These are phyloP conservation scores for Syncephalastrum contaminatum DNA, from an alignment of 371 early-diverging fungal species.

Conservation along the genomic window DNA sequence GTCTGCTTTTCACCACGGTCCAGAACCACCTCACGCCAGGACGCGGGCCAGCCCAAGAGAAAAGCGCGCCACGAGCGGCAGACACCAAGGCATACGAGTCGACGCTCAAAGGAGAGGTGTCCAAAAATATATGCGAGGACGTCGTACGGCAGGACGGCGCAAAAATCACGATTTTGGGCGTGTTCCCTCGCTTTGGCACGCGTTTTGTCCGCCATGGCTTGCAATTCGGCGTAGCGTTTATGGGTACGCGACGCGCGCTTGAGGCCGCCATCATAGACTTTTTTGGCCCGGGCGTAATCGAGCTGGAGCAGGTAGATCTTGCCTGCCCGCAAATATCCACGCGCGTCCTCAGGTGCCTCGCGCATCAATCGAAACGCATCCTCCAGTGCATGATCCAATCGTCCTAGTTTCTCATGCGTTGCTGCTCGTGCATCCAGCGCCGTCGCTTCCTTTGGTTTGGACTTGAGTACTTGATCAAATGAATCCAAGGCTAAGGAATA, in stretches of 20 bases:
- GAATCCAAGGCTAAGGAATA: too few relatives aligned
- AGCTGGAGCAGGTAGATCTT: conserved; percentile 25
- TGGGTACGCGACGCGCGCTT: conserved; percentile 18
- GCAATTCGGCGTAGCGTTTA: conserved; percentile 18
- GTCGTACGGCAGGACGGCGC: conserved; percentile 33
- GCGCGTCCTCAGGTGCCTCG: conserved; percentile 21
- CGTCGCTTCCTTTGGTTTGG: too few relatives aligned
- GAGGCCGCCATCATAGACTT: conserved; percentile 23
- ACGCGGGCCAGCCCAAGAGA: conserved; percentile 27
- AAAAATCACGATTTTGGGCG: conserved; percentile 15
- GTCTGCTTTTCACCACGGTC: conserved; percentile 13
- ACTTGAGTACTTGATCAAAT: too few relatives aligned
- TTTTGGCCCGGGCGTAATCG: conserved; percentile 15
- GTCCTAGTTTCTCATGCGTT: conserved; percentile 23
- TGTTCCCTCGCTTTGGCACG: conserved; percentile 2
- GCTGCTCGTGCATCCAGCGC: conserved; percentile 40
- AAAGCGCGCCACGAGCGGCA: conserved; percentile 34
- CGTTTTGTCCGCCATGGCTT: conserved; percentile 3
- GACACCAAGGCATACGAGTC: conserved; percentile 33
- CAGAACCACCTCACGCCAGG: conserved; percentile 41
- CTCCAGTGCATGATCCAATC: conserved; percentile 18
- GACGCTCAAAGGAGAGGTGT: conserved; percentile 31
- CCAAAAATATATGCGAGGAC: conserved; percentile 30
- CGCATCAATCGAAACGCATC: conserved; percentile 32
- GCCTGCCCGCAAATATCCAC: conserved; percentile 40